Evolutionary conservation across 2,329 filamentous ascomycete genomes (phyloP).

Genomic region (Zasmidium angulare): DNA sequence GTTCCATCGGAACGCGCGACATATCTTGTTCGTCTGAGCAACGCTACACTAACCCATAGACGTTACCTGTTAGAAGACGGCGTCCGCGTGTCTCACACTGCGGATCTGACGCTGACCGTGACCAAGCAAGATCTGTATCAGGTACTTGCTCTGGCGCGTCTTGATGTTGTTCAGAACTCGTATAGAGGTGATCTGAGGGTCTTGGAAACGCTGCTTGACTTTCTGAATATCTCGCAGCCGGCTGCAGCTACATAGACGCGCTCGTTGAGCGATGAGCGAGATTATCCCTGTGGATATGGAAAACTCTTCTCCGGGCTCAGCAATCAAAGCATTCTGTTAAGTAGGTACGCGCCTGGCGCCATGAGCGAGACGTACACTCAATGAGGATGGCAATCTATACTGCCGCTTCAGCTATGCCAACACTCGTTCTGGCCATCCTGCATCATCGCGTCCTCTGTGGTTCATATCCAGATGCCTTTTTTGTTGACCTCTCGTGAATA

Average conservation of each 20-base stretch:
- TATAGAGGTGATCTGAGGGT: background rate
- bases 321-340: too few species aligned
- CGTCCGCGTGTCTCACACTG: background rate
- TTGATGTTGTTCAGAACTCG: background rate
- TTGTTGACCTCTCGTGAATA: too few species aligned
- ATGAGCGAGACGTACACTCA: too few species aligned
- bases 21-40: background rate
- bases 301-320: background rate
- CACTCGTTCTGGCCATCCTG: too few species aligned
- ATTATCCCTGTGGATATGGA: background rate
- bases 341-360: too few species aligned
- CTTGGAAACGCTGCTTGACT: background rate
- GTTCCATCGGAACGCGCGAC: background rate
- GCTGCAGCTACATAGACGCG: background rate
- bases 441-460: too few species aligned
- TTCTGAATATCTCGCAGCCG: background rate
- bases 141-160: background rate
- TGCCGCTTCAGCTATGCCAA: too few species aligned
- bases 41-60: background rate
- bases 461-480: too few species aligned
- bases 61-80: background rate
- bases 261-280: background rate
- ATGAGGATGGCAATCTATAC: too few species aligned
- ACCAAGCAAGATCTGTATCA: background rate
- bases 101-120: background rate